A percentile compares a stretch with the other conserved stretches of the same genome.
These are phyloP conservation scores for Neurospora sp. DNA, from an alignment of 2,329 filamentous ascomycete genomes.

Conservation along the genomic window DNA sequence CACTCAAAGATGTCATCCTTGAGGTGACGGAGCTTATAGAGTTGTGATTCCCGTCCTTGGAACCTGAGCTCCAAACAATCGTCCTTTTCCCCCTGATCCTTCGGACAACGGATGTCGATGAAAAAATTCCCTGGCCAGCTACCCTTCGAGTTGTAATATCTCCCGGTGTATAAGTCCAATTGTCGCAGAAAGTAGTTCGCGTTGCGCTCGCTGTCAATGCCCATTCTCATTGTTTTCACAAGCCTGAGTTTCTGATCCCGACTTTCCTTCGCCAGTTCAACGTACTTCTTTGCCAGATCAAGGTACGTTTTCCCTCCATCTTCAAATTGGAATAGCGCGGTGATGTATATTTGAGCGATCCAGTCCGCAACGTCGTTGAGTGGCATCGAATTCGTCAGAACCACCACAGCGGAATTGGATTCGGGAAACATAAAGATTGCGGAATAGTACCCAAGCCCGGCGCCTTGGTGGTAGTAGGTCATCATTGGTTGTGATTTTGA, in stretches of 20 bases:
- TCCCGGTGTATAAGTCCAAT: background rate
- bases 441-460: constrained; percentile 2
- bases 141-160: background rate
- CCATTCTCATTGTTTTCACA: background rate
- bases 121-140: background rate
- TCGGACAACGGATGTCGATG: background rate
- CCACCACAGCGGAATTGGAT: background rate
- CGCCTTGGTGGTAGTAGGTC: constrained; percentile 2
- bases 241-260: background rate
- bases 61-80: background rate
- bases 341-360: constrained; percentile 1
- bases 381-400: constrained; percentile 2
- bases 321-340: background rate
- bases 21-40: constrained; percentile 4
- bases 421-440: constrained; percentile 4
- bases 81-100: background rate
- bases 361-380: constrained; percentile 4
- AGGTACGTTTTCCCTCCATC: background rate
- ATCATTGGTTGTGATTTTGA: too few species aligned
- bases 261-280: background rate
- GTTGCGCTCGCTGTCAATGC: background rate
- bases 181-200: background rate
- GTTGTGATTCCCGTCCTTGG: background rate
- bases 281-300: background rate
- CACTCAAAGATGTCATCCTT: constrained; percentile 3